Evolutionary conservation across 352 stramenopile genomes (phyloP).

Genomic region (Elongisporangium senticosum): DNA sequence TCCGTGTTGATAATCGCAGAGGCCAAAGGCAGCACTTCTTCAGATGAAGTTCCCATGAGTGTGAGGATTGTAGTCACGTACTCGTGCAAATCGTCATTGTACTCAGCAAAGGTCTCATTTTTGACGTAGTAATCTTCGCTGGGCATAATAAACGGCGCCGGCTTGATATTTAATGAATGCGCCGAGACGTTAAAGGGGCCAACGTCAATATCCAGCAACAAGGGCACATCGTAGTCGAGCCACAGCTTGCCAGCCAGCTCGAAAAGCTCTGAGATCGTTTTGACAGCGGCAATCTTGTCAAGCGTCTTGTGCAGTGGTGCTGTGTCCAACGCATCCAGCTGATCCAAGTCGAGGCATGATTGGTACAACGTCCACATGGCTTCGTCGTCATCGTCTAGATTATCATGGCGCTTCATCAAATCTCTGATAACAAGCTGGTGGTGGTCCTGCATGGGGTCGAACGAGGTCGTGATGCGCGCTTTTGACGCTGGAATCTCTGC

Average conservation of each 20-base stretch:
- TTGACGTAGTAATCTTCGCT: background rate
- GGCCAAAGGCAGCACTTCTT: background rate
- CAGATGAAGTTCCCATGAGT: background rate
- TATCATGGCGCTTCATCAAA: background rate
- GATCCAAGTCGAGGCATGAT: constrained; percentile 55
- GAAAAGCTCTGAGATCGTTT: constrained; percentile 33
- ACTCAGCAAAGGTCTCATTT: background rate
- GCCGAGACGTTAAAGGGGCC: background rate
- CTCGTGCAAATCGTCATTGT: background rate
- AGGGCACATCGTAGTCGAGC: background rate
- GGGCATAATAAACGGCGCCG: background rate
- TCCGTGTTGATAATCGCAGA: background rate
- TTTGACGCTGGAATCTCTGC: background rate
- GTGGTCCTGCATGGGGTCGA: background rate
- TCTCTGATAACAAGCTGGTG: background rate
- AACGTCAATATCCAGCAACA: background rate
- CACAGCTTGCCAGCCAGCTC: constrained; percentile 30
- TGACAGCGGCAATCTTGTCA: constrained; percentile 24
- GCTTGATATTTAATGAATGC: background rate
- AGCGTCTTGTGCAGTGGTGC: constrained; percentile 32
- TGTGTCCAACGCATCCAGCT: constrained; percentile 33
- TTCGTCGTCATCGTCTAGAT: background rate
- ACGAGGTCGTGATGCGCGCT: background rate
- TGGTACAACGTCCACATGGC: constrained; percentile 26
- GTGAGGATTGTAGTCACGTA: background rate